Conservation (phyloP, 2,329 filamentous ascomycete species). For the Trichoderma arundinaceum region DNA sequence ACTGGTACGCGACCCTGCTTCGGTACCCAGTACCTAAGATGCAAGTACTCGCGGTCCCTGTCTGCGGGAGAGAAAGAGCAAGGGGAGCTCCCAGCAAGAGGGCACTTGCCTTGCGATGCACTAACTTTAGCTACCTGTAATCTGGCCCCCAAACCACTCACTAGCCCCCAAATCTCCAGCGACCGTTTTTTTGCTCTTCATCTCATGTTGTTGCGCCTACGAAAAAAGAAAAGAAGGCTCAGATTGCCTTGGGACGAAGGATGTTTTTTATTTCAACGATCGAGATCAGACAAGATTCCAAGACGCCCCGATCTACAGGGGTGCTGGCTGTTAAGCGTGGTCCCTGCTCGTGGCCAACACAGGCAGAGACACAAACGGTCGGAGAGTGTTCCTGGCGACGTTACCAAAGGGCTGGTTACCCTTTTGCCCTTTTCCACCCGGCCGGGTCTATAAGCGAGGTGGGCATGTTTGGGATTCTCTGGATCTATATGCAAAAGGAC, state of each 20-base stretch:
- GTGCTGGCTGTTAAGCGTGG: neutral
- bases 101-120: neutral
- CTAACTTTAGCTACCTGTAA: neutral
- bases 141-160: conserved; percentile 23
- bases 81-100: neutral
- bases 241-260: neutral
- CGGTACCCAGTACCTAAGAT: neutral
- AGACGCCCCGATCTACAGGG: conserved; percentile 14
- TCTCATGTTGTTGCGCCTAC: conserved; percentile 9
- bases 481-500: neutral
- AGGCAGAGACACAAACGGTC: neutral
- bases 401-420: neutral
- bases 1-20: neutral
- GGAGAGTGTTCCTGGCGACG: neutral
- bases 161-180: conserved; percentile 27
- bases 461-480: neutral
- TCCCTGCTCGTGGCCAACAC: neutral
- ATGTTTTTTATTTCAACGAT: conserved; percentile 3
- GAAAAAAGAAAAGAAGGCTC: neutral
- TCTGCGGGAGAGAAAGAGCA: conserved; percentile 5
- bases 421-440: neutral
- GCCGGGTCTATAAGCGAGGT: neutral
- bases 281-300: conserved; percentile 25
- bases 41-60: conserved; percentile 6
- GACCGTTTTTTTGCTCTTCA: conserved; percentile 12